Conservation (phyloP, 192 early-diverging fungal species). For the Backusella westeae region DNA sequence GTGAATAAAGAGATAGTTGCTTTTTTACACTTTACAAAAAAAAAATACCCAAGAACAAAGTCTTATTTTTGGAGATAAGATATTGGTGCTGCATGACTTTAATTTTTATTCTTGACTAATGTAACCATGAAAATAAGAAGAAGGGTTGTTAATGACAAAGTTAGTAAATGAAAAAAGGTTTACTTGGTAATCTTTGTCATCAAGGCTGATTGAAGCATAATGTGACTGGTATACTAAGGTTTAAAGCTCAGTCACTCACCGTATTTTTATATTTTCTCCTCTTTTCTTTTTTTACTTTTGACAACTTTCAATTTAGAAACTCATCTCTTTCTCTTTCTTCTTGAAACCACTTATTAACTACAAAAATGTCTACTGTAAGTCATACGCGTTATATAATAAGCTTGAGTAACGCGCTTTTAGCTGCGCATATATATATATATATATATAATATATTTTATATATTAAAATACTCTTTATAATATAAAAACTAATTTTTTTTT, state of each 20-base stretch:
- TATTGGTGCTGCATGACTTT: background rate
- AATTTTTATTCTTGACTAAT: background rate
- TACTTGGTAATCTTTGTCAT: background rate
- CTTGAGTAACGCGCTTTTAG: background rate
- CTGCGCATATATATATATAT: background rate
- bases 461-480: background rate
- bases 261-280: background rate
- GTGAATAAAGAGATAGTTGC: background rate
- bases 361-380: slow-evolving; percentile 4
- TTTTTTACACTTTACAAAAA: background rate
- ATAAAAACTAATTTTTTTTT: background rate
- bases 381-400: background rate
- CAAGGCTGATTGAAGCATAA: background rate
- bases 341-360: background rate
- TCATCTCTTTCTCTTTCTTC: background rate
- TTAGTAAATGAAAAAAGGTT: background rate
- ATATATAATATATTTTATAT: background rate
- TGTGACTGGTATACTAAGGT: background rate
- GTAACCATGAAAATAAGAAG: background rate
- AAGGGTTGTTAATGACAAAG: background rate
- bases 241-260: background rate
- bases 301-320: slow-evolving; percentile 5
- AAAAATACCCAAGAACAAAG: background rate
- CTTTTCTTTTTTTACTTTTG: background rate
- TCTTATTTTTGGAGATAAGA: background rate